Base-by-base conservation (phyloP, 1,284 basidiomycete species). In the Anthracocystis setariae region DNA sequence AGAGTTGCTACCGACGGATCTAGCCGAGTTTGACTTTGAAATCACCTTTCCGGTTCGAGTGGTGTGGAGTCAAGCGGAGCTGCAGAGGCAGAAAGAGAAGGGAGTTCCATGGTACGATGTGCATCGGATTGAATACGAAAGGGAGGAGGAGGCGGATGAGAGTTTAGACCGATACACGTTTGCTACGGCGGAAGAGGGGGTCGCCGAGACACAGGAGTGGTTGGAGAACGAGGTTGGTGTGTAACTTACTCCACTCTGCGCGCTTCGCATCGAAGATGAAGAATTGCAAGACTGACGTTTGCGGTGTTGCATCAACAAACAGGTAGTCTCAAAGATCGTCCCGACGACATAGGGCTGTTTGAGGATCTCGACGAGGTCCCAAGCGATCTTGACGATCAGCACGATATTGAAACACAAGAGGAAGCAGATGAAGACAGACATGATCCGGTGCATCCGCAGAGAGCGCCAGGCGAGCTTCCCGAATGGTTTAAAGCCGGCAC, bases 221-320 rank as follows among this genome's bases (percentile, higher is more conserved):
- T 58, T 79, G 8, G 79, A 81, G 46, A 47, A 56, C n/a, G 75
- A 81, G 27, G 74, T 64, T n/a, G 79, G 79, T 45, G 56, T 81
- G 79, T 81, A 67, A 63, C 78, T 80, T 10, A 13, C 21, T 3
- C 12, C 9, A 10, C 2, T 27, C 23, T 5, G 7, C 3, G 8
- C 32, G 13, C 2, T 17, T 29, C 29, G 29, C 29, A 7, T 17
- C 8, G 7, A 15, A 49, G n/a, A 3, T 15, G 25, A 15, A 3
- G 17, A 27, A 9, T 37, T 8, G 21, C 20, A 37, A n/a, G 5
- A 12, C 35, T 62, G 48, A 44, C 43, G 23, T 25, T 29, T 35
- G n/a, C 18, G 27, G 8, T 5, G 20, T 27, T 32, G 37, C 5
- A 35, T 67, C 40, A 9, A 45, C 50, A 70, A n/a, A 70, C 67